Percentiles rank a stretch among this genome's conserved stretches.
Evolutionary conservation across 768 basidiomycete species (phyloP).

Genomic region (Royoungia palumana): DNA sequence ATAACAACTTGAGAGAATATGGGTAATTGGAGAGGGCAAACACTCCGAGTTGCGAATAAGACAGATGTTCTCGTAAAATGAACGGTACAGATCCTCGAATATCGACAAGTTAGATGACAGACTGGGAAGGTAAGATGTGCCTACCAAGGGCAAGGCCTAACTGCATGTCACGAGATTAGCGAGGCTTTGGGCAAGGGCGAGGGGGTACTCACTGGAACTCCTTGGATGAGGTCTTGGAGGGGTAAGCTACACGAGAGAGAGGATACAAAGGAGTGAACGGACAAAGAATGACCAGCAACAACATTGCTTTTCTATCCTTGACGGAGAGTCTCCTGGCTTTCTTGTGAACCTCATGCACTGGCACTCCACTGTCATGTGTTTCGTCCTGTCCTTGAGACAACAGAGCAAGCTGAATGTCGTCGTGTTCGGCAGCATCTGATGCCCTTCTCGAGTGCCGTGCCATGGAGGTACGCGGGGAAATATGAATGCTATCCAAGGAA

Average conservation of each 20-base stretch:
- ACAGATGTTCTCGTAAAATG: constrained; percentile 90
- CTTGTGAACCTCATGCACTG: constrained; percentile 32
- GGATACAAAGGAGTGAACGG: constrained; percentile 34
- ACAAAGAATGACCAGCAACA: constrained; percentile 85
- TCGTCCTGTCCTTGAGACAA: constrained; percentile 54
- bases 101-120: constrained; percentile 5
- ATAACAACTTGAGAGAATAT: constrained; percentile 94
- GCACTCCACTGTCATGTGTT: constrained; percentile 35
- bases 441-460: constrained; percentile 34
- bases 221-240: constrained; percentile 70
- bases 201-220: constrained; percentile 70
- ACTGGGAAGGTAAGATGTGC: constrained; percentile 10
- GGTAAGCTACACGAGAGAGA: constrained; percentile 14
- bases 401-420: constrained; percentile 61
- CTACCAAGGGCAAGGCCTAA: constrained; percentile 85
- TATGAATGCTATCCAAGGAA: constrained; percentile 56
- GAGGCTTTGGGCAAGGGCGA: constrained; percentile 6
- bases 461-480: constrained; percentile 50
- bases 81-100: constrained; percentile 88
- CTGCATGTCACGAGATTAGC: constrained; percentile 35
- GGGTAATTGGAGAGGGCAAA: constrained; percentile 93
- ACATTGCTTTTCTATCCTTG: constrained; percentile 83
- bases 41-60: constrained; percentile 93
- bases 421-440: constrained; percentile 34
- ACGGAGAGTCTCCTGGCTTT: constrained; percentile 53